Conservation (phyloP, 2,329 filamentous ascomycete species). For the Madurella fahalii region DNA sequence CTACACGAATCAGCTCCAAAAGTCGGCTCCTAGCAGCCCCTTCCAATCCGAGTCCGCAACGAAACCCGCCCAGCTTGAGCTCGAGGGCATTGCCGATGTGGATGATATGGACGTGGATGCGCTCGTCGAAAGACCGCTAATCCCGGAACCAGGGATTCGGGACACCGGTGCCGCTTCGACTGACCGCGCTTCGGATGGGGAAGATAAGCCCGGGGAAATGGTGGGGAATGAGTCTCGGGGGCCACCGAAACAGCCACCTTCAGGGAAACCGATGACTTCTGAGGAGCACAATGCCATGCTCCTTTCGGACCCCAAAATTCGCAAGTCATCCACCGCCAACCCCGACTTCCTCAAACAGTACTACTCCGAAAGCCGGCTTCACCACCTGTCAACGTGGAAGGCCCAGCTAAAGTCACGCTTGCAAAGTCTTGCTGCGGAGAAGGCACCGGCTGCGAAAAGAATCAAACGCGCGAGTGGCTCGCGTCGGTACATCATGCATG, state of each 20-base stretch:
- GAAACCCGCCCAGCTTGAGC: slow-evolving; percentile 11
- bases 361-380: slow-evolving; percentile 89
- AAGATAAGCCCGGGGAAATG: not conserved
- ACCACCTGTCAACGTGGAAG: slow-evolving; percentile 96
- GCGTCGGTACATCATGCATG: slow-evolving; percentile 83
- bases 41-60: slow-evolving; percentile 18
- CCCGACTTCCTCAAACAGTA: slow-evolving; percentile 92
- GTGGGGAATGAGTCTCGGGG: not conserved
- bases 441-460: slow-evolving; percentile 42
- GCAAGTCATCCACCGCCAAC: slow-evolving; percentile 86
- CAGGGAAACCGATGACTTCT: slow-evolving; percentile 57
- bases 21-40: slow-evolving; percentile 27
- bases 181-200: not conserved
- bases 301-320: slow-evolving; percentile 76
- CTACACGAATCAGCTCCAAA: slow-evolving; percentile 69
- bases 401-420: slow-evolving; percentile 86
- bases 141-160: not conserved
- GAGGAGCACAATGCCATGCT: slow-evolving; percentile 90
- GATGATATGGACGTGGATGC: slow-evolving; percentile 36
- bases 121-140: slow-evolving; percentile 10
- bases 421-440: slow-evolving; percentile 73
- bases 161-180: not conserved
- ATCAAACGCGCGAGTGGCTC: slow-evolving; percentile 55
- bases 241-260: not conserved
- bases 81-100: slow-evolving; percentile 39